Percentiles rank a stretch among this genome's conserved stretches.
Evolutionary conservation across 768 basidiomycete genomes (phyloP).

Genomic region (Lentinula sp.): DNA sequence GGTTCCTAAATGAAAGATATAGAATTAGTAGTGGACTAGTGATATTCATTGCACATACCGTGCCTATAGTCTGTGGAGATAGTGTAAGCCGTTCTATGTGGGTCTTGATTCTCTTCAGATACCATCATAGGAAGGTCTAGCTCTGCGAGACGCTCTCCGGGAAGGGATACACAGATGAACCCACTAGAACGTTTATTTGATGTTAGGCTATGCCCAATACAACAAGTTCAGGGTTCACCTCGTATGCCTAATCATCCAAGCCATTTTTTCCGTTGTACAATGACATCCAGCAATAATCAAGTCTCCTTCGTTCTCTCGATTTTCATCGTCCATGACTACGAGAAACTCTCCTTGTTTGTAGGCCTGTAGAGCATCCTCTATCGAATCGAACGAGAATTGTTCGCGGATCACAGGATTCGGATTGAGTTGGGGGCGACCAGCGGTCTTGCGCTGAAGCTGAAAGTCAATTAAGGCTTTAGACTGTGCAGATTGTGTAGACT

Average conservation of each 20-base stretch:
- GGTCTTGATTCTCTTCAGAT: conserved; percentile 76
- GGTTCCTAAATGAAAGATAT: conserved; percentile 47
- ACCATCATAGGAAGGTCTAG: conserved; percentile 94
- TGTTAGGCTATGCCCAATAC: neutral
- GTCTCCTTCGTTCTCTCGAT: conserved; percentile 96
- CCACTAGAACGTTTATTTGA: conserved; percentile 47
- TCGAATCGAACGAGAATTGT: conserved; percentile 66
- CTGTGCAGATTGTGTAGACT: neutral
- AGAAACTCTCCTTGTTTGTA: conserved; percentile 83
- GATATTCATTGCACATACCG: conserved; percentile 40
- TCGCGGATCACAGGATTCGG: conserved; percentile 23
- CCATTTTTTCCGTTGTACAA: conserved; percentile 95
- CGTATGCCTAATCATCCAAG: conserved; percentile 96
- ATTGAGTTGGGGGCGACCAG: conserved; percentile 23
- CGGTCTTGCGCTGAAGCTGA: neutral
- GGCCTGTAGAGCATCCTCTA: conserved; percentile 74
- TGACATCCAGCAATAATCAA: conserved; percentile 81
- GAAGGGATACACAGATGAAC: conserved; percentile 87
- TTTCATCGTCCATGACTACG: conserved; percentile 97
- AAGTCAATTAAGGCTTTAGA: neutral
- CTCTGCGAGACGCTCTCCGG: conserved; percentile 64
- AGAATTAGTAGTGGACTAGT: neutral
- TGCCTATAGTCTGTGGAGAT: conserved; percentile 91
- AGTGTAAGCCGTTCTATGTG: conserved; percentile 91
- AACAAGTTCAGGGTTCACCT: conserved; percentile 50